A percentile compares a stretch with the other conserved stretches of the same genome.
Conservation (phyloP, 805 yeast genomes). For the Metschnikowia cubensis region DNA sequence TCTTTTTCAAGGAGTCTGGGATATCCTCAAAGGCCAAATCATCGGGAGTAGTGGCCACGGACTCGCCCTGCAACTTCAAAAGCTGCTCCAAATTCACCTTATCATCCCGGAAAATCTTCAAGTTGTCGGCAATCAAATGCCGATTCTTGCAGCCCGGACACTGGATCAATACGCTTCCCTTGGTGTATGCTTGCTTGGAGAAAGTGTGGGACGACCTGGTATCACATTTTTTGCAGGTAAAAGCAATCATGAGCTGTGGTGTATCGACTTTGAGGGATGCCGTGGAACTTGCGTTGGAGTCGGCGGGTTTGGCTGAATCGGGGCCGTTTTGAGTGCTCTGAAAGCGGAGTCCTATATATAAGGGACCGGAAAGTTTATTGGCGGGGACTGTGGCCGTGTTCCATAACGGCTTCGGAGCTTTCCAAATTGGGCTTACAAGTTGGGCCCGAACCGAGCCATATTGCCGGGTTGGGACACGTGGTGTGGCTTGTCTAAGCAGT, state of each 20-base stretch:
- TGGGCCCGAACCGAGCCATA: background rate
- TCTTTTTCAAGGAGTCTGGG: slow-evolving; percentile 49
- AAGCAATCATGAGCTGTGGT: slow-evolving; percentile 81
- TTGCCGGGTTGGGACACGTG: background rate
- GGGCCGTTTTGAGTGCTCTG: background rate
- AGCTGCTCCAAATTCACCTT: slow-evolving; percentile 78
- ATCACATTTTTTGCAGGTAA: slow-evolving; percentile 86
- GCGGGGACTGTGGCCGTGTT: too few species aligned
- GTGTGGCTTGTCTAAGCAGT: background rate
- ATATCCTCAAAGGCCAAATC: slow-evolving; percentile 70
- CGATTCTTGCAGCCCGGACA: slow-evolving; percentile 90
- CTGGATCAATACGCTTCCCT: slow-evolving; percentile 82
- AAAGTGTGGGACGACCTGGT: slow-evolving; percentile 84
- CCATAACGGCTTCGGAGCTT: too few species aligned
- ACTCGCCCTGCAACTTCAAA: slow-evolving; percentile 70
- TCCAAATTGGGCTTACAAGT: too few species aligned
- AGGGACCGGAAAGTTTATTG: too few species aligned
- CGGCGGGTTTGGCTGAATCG: background rate
- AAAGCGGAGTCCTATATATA: background rate
- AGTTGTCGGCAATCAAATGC: slow-evolving; percentile 80
- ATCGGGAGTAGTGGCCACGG: slow-evolving; percentile 56
- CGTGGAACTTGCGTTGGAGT: background rate
- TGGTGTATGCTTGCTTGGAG: slow-evolving; percentile 85
- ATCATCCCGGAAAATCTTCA: slow-evolving; percentile 72
- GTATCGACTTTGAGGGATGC: slow-evolving; percentile 53